phyloP scores from a whole-genome alignment of 2,329 filamentous ascomycete genomes.

The Beauveria pseudobassiana region DNA sequence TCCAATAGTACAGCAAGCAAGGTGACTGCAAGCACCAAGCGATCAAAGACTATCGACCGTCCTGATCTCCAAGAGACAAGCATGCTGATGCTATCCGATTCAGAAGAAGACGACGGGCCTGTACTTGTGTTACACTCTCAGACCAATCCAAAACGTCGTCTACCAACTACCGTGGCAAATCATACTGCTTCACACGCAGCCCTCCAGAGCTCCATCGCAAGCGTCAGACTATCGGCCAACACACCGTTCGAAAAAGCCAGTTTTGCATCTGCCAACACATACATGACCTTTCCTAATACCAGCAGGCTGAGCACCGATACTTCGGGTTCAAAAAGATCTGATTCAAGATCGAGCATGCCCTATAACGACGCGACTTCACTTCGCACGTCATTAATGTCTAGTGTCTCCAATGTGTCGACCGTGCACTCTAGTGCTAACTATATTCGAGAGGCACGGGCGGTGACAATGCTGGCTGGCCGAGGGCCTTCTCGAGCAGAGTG shows the following conservation, averaged over 20 bases:
- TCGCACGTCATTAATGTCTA: constrained; percentile 2
- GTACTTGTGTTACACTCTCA: not conserved
- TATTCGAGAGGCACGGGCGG: constrained; percentile 32
- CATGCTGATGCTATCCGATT: constrained; percentile 7
- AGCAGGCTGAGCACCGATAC: not conserved
- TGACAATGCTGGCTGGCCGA: constrained; percentile 29
- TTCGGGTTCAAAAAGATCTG: constrained; percentile 5
- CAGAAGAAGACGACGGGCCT: constrained; percentile 1
- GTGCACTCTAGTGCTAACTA: constrained; percentile 15
- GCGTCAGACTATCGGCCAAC: constrained; percentile 13
- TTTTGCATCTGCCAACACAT: constrained; percentile 33
- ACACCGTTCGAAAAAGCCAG: constrained; percentile 33
- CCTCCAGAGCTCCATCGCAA: not conserved
- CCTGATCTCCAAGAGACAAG: constrained; percentile 6
- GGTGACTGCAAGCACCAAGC: not conserved
- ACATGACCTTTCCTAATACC: constrained; percentile 32
- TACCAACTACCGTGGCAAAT: not conserved
- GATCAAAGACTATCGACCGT: not conserved
- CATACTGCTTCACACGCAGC: not conserved
- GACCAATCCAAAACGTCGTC: not conserved
- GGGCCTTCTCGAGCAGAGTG: constrained; percentile 17
- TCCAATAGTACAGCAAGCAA: constrained; percentile 2
- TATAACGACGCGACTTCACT: constrained; percentile 8
- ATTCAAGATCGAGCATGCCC: constrained; percentile 19
- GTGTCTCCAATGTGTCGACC: not conserved